Evolutionary conservation across 495 filamentous ascomycete species (phyloP), one percentile per base, ranked within the genome.

Genomic region (Cercophora newfieldiana): DNA sequence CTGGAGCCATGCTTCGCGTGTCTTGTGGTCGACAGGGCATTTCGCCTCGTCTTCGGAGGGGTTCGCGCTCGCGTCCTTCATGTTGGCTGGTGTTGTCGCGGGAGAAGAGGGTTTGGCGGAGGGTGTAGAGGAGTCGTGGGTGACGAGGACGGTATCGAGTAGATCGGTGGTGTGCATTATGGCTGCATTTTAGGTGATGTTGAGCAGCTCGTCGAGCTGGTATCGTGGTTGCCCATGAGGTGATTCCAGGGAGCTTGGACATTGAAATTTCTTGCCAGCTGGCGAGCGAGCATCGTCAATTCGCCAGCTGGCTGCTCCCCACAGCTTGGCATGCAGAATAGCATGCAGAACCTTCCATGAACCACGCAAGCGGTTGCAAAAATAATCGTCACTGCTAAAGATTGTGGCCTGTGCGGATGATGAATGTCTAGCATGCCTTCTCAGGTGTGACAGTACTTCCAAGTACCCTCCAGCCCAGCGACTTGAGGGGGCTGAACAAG

Each of bases 21-120:
- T 90, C 71, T 90, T 90, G 72, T 91, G 90, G 78, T 97, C 93
- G 66, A 97, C 91, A 1, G 95, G 95, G 71, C 95, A 97, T 66
- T 82, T 80, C 59, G 77, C 77, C 30, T 79, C 73, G 10, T 53
- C 72, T 21, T 31, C 71, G 19, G 63, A 64, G 50, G 51, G 59
- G 67, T 56, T 61, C 6, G 56, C 37, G 14, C 30, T 62, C 19
- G 19, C 16, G 56, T 48, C 33, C 2, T 64, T 68, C 59, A 48
- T 61, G 59, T n/a, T 60, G 48, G 51, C 26, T 60, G 59, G n/a
- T 19, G 48, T 26, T 62, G 33, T 24, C 7, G 12, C 14, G 25
- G 1, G 26, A 24, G 7, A 6, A 19, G 30, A 1, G 7, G 58
- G 56, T 56, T 24, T 49, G 21, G 14, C 62, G 57, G 7, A 49